Evolutionary conservation across 2,329 filamentous ascomycete species (phyloP), one percentile per base, ranked within the genome.

Genomic region (Hypocrella siamensis): DNA sequence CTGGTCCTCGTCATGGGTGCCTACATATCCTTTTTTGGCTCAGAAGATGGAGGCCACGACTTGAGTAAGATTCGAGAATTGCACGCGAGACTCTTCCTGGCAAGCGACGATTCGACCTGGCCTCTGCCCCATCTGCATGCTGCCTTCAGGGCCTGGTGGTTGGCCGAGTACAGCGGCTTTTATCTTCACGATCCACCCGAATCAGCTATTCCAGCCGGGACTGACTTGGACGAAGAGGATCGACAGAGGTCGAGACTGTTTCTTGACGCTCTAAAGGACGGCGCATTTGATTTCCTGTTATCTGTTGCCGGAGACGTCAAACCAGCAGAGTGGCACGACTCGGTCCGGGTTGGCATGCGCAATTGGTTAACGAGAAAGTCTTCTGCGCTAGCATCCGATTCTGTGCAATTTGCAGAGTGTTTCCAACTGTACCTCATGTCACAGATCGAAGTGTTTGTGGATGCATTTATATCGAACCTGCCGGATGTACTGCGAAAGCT

Each of bases 401-500:
- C 73, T 1, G 61, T 79, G 7, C 60, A 69, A 3, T 82, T 86
- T 34, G 76, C 80, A 4, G 61, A 67, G 6, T 75, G 75, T 41
- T 84, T 96, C 48, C 78, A 81, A 39, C 49, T 63, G 6, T 61
- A 79, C 16, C 56, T 93, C 18, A 83, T 88, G 71, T 69, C 78
- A 36, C 81, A 86, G 46, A 57, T 96, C 8, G 88, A 96, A 49
- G 68, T 70, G 1, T 93, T 96, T 47, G 74, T 88, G 6, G 88
- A 96, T 48, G 79, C 81, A 5, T 92, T 93, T 49, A 92, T 98
- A 42, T 82, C 84, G 1, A 93, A 98, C 47, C 79, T 96, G 60
- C 90, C 90, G 1, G 86, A 96, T 56, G 79, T 90, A 4, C 67
- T 98, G 28, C 76, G 88, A 33, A 83, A 76, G 51, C 62, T 96